Base-by-base conservation (phyloP, 768 basidiomycete species). In the Mycena filopes region DNA sequence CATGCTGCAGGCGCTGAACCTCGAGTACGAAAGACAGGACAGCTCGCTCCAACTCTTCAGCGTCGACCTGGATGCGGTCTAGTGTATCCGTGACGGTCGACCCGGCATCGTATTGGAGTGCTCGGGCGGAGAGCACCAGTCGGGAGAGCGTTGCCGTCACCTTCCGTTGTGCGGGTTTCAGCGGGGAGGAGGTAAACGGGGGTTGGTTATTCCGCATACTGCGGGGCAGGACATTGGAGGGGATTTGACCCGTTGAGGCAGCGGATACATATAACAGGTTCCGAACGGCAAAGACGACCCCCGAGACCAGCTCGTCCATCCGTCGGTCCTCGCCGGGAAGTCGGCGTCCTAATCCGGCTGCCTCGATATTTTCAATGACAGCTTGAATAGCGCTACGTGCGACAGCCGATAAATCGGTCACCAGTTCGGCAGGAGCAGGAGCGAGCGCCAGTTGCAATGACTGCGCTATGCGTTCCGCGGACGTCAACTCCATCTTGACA, bases 71-170 rank as follows among this genome's bases (percentile, higher is more conserved):
- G 65, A 93, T 91, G 41, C 92, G 87, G 67, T 82, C 85, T 1
- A 88, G 81, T 16, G 90, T 91, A 65, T 92, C 89, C 13, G 82
- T 76, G 5, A 87, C 76, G 25, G 86, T 81, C 2, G 86, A 84
- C 18, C 88, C 89, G 0, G 91, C 89, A 71, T 94, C 90, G 65
- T 92, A 93, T 71, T 92, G 88, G 78, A 94, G 90, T 0, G 96
- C 95, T 51, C 97, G 90, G n/a, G 94, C 89, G 10, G 92, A 94
- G 3, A 98, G 86, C 31, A 97, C 93, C 29, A 98, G 83, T 74
- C 96, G 91, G 21, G 94, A 96, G 11, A 97, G 81, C 0, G 94
- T 95, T 10, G 94, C 93, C 2, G 94, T 94, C 33, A 97, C 91
- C 71, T 93, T 94, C 55, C 93, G 84, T 61, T 94, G 94, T 0